Base-by-base conservation (phyloP, 2,329 filamentous ascomycete species). In the Trichoderma sp. region DNA sequence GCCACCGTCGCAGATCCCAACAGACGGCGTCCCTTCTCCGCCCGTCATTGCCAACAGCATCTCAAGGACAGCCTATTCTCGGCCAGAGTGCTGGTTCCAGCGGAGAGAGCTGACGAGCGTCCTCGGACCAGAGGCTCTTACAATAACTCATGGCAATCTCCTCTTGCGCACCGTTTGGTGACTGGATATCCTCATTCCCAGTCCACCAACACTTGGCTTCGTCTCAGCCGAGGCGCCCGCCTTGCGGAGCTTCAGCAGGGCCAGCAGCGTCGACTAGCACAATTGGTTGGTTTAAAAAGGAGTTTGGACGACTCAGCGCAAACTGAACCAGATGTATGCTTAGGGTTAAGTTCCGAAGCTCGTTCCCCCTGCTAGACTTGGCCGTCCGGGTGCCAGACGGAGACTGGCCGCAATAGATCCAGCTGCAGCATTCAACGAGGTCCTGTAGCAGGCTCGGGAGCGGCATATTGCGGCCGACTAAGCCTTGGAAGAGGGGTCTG, bases 271-370 rank as follows among this genome's bases (percentile, higher is more conserved):
- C 70, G 65, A 73, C 67, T 70, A 61, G 68, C 70, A 72, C 69
- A 70, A 63, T 68, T 70, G 72, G 75, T 68, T 70, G 72, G 76
- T 78, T 74, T 93, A 93, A 76, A 93, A 87, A 83, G 83, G 81
- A 81, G 80, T 79, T 84, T 80, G 83, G 78, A 88, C 88, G 88
- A 90, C 88, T 85, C 80, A 83, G 82, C 86, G 87, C 87, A 90
- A 93, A 84, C 90, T 91, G 68, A 71, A 87, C 91, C 90, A 90
- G 87, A 81, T 78, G 75, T 81, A 78, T 81, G 81, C 85, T 90
- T 97, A 97, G 93, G 93, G 93, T 96, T 97, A 96, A 93, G 91
- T 93, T 93, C 91, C 92, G 88, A 89, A 79, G 81, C 79, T 81
- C 82, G 82, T 86, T 89, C 85, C 83, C 85, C 79, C 80, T 73